Percentiles rank a stretch among this genome's conserved stretches.
Evolutionary conservation across 1,139 yeast species (phyloP).

Genomic region (Hemisphaericaspora xylanilytica): DNA sequence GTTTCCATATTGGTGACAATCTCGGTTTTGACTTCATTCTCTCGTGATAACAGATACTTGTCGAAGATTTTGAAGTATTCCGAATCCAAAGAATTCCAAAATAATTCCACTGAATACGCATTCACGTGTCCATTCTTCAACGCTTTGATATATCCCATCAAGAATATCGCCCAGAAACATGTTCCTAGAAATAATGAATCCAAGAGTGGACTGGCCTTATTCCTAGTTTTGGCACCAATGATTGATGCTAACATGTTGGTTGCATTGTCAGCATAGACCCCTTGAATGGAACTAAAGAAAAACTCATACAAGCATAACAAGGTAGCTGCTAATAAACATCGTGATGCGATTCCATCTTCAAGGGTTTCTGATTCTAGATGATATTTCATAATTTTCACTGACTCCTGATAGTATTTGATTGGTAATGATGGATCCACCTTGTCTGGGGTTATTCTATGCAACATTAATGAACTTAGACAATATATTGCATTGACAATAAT

Average conservation of each 20-base stretch:
- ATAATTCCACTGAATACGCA: slow-evolving; percentile 29
- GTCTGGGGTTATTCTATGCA: slow-evolving; percentile 29
- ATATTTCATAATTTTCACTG: slow-evolving; percentile 32
- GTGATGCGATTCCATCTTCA: slow-evolving; percentile 29
- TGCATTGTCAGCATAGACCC: slow-evolving; percentile 38
- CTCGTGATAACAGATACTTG: slow-evolving; percentile 6
- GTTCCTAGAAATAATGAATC: slow-evolving; percentile 31
- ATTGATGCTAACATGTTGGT: slow-evolving; percentile 30
- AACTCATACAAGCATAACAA: slow-evolving; percentile 40
- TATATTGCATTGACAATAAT: slow-evolving; percentile 35
- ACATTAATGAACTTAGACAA: slow-evolving; percentile 34
- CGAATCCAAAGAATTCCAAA: slow-evolving; percentile 35
- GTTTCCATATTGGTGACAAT: slow-evolving; percentile 19
- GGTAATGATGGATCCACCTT: slow-evolving; percentile 30
- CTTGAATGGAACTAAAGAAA: slow-evolving; percentile 37
- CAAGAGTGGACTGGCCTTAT: slow-evolving; percentile 21
- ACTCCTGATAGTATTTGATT: slow-evolving; percentile 36
- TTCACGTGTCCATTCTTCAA: slow-evolving; percentile 31
- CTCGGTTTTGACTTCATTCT: slow-evolving; percentile 1
- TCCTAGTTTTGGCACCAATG: slow-evolving; percentile 19
- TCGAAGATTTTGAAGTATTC: slow-evolving; percentile 26
- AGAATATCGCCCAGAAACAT: slow-evolving; percentile 38
- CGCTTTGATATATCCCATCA: slow-evolving; percentile 36
- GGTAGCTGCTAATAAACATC: slow-evolving; percentile 38
- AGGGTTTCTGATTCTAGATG: slow-evolving; percentile 24